Conservation (phyloP, 139 green algal genomes). For the Monoraphidium neglectum region DNA sequence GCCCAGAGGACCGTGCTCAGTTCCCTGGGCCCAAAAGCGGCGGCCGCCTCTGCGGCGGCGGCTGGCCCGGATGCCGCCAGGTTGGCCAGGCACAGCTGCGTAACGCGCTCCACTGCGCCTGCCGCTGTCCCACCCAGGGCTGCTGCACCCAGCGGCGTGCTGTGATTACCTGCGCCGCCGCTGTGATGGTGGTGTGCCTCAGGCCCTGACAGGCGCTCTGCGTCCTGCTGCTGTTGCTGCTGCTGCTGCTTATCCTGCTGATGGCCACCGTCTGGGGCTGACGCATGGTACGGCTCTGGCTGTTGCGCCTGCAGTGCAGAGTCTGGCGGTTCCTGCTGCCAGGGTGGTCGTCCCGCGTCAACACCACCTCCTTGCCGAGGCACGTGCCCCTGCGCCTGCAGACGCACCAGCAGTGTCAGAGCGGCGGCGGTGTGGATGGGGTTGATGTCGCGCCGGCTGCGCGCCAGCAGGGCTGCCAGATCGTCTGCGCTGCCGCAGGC, state of each 20-base stretch:
- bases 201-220: too few relatives aligned
- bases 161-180: background rate
- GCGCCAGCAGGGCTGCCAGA: background rate
- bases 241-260: conserved; percentile 10
- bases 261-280: background rate
- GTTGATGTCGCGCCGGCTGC: background rate
- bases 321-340: too few relatives aligned
- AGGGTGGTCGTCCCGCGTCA: too few relatives aligned
- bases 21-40: too few relatives aligned
- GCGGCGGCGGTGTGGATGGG: background rate
- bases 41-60: too few relatives aligned
- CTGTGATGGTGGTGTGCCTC: conserved; percentile 1
- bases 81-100: background rate
- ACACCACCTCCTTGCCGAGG: too few relatives aligned
- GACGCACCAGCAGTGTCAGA: background rate
- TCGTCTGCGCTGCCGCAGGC: background rate
- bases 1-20: background rate
- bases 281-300: background rate
- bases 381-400: background rate
- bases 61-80: background rate
- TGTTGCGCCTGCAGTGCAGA: background rate
- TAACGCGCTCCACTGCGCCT: background rate
- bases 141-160: too few relatives aligned
- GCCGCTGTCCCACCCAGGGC: too few relatives aligned
- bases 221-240: background rate